phyloP scores from a whole-genome alignment of 441 rosid genomes.

The Corymbia calophylla region DNA sequence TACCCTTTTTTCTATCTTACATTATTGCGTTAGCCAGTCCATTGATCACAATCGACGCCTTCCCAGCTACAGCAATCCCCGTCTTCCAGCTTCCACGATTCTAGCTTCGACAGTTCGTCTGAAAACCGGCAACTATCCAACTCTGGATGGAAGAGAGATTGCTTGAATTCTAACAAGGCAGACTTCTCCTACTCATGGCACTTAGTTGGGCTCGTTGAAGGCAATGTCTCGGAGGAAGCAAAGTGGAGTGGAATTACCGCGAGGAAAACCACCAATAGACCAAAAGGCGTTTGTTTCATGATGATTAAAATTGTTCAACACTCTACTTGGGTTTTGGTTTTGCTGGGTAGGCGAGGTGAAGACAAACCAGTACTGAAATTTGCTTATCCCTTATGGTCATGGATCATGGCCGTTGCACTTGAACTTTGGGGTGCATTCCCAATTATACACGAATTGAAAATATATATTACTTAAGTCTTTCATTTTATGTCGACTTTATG shows the following conservation, averaged over 20 bases:
- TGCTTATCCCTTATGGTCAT: background rate
- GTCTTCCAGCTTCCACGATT: background rate
- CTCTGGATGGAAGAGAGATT: background rate
- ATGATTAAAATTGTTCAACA: background rate
- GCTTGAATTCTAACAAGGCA: background rate
- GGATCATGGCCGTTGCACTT: background rate
- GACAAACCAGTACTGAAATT: background rate
- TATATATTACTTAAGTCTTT: background rate
- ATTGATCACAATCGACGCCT: background rate
- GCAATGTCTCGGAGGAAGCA: background rate
- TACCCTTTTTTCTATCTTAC: too few species aligned
- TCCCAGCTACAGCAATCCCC: background rate
- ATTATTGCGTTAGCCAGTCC: background rate
- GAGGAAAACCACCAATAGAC: background rate
- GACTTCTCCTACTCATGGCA: background rate
- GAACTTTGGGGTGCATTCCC: background rate
- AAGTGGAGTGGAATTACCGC: background rate
- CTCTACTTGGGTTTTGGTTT: background rate
- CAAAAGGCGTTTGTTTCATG: background rate
- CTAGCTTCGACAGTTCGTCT: fast-evolving
- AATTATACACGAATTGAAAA: background rate
- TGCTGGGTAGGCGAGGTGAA: background rate
- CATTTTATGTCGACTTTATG: background rate
- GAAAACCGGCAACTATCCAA: fast-evolving
- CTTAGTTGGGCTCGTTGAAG: background rate